phyloP scores from a whole-genome alignment of 2,329 filamentous ascomycete species.

The Colletotrichum sansevieriae region DNA sequence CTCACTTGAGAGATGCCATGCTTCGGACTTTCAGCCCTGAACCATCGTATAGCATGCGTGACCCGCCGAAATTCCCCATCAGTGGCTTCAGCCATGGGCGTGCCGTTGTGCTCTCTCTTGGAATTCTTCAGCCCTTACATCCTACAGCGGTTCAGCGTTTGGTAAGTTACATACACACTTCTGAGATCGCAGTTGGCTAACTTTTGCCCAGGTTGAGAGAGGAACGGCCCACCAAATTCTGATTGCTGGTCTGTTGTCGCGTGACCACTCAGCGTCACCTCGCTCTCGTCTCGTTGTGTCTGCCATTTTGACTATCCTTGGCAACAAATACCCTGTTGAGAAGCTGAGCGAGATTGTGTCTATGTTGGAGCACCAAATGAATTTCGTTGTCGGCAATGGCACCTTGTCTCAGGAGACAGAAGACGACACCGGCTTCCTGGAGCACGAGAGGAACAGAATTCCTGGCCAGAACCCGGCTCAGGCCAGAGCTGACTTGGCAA shows the following conservation, averaged over 20 bases:
- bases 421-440: conserved; percentile 27
- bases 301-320: conserved; percentile 55
- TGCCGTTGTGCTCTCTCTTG: conserved; percentile 51
- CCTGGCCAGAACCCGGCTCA: conserved; percentile 20
- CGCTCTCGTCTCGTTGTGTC: conserved; percentile 46
- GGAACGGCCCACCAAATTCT: conserved; percentile 50
- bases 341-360: conserved; percentile 41
- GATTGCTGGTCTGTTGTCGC: conserved; percentile 42
- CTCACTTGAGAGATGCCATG: conserved; percentile 37
- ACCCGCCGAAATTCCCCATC: conserved; percentile 40
- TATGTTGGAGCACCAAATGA: conserved; percentile 45
- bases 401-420: conserved; percentile 35
- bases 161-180: conserved; percentile 45
- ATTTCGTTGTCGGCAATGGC: conserved; percentile 23
- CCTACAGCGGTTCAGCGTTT: conserved; percentile 51
- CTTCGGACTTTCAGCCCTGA: conserved; percentile 29
- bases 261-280: conserved; percentile 44
- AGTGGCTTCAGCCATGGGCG: conserved; percentile 39
- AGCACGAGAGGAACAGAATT: conserved; percentile 25
- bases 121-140: conserved; percentile 54
- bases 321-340: conserved; percentile 61
- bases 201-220: conserved; percentile 51
- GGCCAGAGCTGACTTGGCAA: conserved; percentile 30
- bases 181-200: background rate
- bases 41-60: conserved; percentile 30